Evolutionary conservation across 2,329 filamentous ascomycete species (phyloP), one percentile per base, ranked within the genome.

Genomic region (Aureobasidium sp.): DNA sequence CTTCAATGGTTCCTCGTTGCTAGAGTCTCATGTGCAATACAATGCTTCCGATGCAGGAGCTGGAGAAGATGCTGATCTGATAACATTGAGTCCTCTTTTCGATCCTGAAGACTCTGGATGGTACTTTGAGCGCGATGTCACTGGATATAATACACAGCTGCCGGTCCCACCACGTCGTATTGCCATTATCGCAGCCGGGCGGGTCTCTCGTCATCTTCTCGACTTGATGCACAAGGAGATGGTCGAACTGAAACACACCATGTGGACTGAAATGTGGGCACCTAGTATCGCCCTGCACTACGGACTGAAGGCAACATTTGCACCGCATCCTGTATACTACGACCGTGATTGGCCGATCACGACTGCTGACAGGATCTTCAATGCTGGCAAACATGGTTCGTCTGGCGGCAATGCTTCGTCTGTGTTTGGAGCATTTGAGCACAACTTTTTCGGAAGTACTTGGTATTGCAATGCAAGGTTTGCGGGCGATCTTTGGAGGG

Each of bases 11-110:
- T 71, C 68, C 0, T 76, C 82, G 27, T 77, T 87, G 64, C 79
- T 87, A 3, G 82, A 63, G 12, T 72, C 73, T 27, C 86, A 87
- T 0, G 76, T 84, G 32, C 87, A 86, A 15, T 86, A 84, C 9
- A 79, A 79, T 52, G 86, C 87, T 6, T 85, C 87, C 0, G 80
- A 80, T 1, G 72, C 76, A 26, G 34, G 15, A 15, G 5, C 1
- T 7, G 36, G 17, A 12, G 36, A 26, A 15, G 51, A 55, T 5
- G 51, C 51, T 10, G 51, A 55, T 20, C 37, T 55, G 24, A 55
- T 55, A 1, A 55, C 51, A 41, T 7, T 55, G 15, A 41, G 26
- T 9, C 51, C 51, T 2, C 15, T 55, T 2, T 55, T 55, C 36
- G 51, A 55, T 12, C 51, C 51, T 1, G 27, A 55, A 2, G 51